A percentile compares a stretch with the other conserved stretches of the same genome.
Evolutionary conservation across 495 filamentous ascomycete genomes (phyloP).

Genomic region (Penicillium paradoxum): DNA sequence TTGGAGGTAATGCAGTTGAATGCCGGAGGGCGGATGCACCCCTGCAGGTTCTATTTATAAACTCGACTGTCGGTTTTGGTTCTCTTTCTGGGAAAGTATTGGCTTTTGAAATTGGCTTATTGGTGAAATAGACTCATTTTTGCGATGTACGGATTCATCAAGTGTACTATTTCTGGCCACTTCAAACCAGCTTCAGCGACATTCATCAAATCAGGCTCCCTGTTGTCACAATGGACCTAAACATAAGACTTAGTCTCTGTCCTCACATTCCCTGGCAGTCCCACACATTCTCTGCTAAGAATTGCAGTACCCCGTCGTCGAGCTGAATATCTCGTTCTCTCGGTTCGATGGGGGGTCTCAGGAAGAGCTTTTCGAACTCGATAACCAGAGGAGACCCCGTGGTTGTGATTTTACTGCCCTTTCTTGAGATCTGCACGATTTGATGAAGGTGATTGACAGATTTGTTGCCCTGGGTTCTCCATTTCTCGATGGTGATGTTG

Average conservation of each 20-base stretch:
- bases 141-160: too few species aligned
- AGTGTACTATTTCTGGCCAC: too few species aligned
- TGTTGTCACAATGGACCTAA: not conserved
- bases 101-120: too few species aligned
- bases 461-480: not conserved
- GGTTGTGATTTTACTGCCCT: not conserved
- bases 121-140: too few species aligned
- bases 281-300: not conserved
- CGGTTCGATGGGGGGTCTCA: not conserved
- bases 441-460: not conserved
- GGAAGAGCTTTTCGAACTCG: not conserved
- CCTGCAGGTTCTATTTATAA: slow-evolving; percentile 2
- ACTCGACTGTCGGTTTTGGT: not conserved
- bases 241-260: not conserved
- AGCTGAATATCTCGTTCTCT: not conserved
- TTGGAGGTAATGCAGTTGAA: not conserved
- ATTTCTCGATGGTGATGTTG: not conserved
- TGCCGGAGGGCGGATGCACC: not conserved
- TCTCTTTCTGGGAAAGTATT: not conserved
- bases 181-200: too few species aligned
- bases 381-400: not conserved
- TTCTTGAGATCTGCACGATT: not conserved
- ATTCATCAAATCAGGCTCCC: too few species aligned
- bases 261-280: not conserved
- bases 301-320: not conserved